These are phyloP conservation scores for Dactylorhiza incarnata DNA, from an alignment of 106 monocot genomes.

Conservation along the genomic window DNA sequence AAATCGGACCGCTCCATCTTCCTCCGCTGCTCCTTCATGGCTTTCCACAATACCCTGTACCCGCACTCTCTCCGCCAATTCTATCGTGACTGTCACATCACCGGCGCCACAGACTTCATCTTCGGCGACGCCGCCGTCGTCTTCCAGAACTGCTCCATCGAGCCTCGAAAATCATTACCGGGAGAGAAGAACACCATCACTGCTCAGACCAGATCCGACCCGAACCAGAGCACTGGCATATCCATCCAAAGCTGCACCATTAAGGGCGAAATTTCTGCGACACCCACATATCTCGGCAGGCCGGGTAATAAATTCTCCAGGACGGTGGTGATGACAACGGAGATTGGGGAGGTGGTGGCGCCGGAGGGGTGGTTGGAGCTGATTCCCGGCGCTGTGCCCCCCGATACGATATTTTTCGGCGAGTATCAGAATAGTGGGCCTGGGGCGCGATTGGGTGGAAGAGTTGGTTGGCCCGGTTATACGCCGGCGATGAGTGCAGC, in stretches of 20 bases:
- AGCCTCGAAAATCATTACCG: slow-evolving; percentile 17
- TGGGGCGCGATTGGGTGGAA: slow-evolving; percentile 4
- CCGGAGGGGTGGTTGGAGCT: slow-evolving; percentile 25
- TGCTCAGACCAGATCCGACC: slow-evolving; percentile 30
- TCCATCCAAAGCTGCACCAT: slow-evolving; percentile 27
- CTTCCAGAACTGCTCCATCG: slow-evolving; percentile 34
- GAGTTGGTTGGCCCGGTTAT: slow-evolving; percentile 30
- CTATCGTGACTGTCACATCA: slow-evolving; percentile 34
- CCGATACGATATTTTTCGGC: slow-evolving; percentile 24
- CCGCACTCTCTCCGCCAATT: slow-evolving; percentile 33
- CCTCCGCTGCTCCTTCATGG: slow-evolving; percentile 32
- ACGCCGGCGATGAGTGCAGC: background rate
- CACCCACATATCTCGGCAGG: slow-evolving; percentile 21
- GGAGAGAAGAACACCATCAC: slow-evolving; percentile 30
- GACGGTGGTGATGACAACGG: slow-evolving; percentile 27
- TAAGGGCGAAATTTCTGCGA: slow-evolving; percentile 2
- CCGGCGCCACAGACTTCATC: no score
- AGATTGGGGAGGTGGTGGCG: slow-evolving; percentile 16
- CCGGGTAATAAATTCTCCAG: slow-evolving; percentile 37
- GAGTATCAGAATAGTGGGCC: slow-evolving; percentile 37
- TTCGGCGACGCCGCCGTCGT: slow-evolving; percentile 34
- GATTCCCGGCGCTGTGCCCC: slow-evolving; percentile 4
- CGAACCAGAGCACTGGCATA: slow-evolving; percentile 32
- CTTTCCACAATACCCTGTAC: slow-evolving; percentile 53
- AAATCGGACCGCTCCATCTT: slow-evolving; percentile 30